Base-by-base conservation (phyloP, 2,329 filamentous ascomycete genomes). In the Lecanoromycetidae sp. region DNA sequence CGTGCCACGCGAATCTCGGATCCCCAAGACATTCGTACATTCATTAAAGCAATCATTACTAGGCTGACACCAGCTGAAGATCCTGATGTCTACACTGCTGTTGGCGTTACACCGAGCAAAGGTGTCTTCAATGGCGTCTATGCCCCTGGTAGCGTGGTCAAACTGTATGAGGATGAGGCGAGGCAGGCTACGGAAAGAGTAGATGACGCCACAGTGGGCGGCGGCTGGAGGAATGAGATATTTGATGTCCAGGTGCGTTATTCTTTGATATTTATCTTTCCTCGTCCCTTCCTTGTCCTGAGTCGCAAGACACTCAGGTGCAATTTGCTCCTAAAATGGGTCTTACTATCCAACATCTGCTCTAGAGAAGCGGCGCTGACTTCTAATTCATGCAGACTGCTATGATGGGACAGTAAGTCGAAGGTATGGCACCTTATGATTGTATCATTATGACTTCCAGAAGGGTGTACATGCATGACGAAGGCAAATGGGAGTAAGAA, bases 91-190 rank as follows among this genome's bases (percentile, higher is more conserved):
- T 82, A 91, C 54, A 72, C 80, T 1, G 70, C 84, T 2, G 68
- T 93, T 13, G 87, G 87, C 1, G 67, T 94, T 8, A 74, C 75
- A 23, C 75, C 74, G 0, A 68, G 72, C 13, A 68, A 71, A 54
- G 76, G 77, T 25, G 71, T 90, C 0, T 96, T 96, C 69, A 79
- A 79, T 56, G 85, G 83, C 3, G 76, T 87, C 1, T 95, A 94
- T 66, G 82, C 90, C 1, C 90, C 90, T 0, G 88, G 87, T 0
- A 94, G 87, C 62, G 69, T 95, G 22, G 84, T 91, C 43, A 87
- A 84, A 66, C 64, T 94, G n/a, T 94, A 87, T 86, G 77, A 90
- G 55, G 81, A 87, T 54, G 83, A 94, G 65, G 87, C 78, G 0
- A 66, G 70, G 19, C 70, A 72, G 52, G 87, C 85, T 0, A 72